Evolutionary conservation across 176 grass and related monocot species (phyloP).

Genomic region (Eleusine coracana): DNA sequence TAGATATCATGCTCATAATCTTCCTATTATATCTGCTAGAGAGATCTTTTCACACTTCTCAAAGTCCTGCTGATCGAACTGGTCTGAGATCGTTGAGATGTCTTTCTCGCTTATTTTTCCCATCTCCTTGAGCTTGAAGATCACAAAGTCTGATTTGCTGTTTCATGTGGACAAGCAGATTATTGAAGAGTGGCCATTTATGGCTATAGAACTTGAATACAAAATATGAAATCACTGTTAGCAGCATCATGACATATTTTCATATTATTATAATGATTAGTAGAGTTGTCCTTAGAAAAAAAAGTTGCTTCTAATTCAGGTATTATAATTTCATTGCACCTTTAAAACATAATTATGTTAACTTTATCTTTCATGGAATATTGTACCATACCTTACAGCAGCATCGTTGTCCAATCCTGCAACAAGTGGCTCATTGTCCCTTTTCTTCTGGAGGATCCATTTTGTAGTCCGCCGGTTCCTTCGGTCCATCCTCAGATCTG

Average conservation of each 20-base stretch:
- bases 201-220: constrained; percentile 19
- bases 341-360: background rate
- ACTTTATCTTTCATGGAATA: constrained; percentile 32
- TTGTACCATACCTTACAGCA: constrained; percentile 55
- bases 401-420: constrained; percentile 54
- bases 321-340: constrained; percentile 9
- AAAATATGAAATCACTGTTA: background rate
- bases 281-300: background rate
- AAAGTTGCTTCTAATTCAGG: constrained; percentile 22
- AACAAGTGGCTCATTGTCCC: constrained; percentile 57
- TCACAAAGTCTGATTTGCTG: constrained; percentile 77
- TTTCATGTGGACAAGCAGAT: constrained; percentile 38
- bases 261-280: constrained; percentile 4
- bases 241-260: constrained; percentile 4
- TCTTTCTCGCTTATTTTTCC: constrained; percentile 66
- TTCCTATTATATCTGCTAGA: constrained; percentile 53
- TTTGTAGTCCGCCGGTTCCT: constrained; percentile 63
- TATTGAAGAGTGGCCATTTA: constrained; percentile 19
- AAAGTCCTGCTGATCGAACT: constrained; percentile 60
- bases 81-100: constrained; percentile 54
- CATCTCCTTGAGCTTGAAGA: constrained; percentile 83
- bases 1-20: constrained; percentile 36
- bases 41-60: constrained; percentile 53
- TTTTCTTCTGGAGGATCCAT: constrained; percentile 74
- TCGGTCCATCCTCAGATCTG: constrained; percentile 76